Conservation (phyloP, 495 filamentous ascomycete genomes). For the Paragyromitra xinjiangensis region DNA sequence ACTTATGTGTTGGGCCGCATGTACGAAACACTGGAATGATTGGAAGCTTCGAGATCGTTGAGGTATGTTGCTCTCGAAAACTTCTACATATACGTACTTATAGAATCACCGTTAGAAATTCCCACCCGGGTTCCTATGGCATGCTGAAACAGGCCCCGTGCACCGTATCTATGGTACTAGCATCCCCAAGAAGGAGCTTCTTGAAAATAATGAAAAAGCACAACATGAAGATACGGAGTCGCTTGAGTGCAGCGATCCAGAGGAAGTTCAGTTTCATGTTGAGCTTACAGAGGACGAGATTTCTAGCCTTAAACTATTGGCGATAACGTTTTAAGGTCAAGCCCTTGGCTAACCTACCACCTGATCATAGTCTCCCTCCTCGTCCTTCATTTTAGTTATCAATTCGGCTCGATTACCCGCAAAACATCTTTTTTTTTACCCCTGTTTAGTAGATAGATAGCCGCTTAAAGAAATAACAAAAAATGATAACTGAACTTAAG, state of each 20-base stretch:
- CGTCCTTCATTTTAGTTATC: too few relatives aligned
- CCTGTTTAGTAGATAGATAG: too few relatives aligned
- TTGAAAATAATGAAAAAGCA: slow-evolving; percentile 87
- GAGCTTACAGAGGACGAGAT: too few relatives aligned
- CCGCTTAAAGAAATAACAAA: too few relatives aligned
- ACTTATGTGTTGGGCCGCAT: slow-evolving; percentile 80
- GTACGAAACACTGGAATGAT: slow-evolving; percentile 93
- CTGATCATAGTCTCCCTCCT: too few relatives aligned
- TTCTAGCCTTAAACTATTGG: too few relatives aligned
- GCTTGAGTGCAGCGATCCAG: neutral
- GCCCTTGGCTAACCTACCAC: too few relatives aligned
- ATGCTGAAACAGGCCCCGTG: slow-evolving; percentile 85
- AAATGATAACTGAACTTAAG: too few relatives aligned
- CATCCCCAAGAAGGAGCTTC: slow-evolving; percentile 91
- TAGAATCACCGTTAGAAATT: slow-evolving; percentile 69
- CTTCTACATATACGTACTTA: neutral
- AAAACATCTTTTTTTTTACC: too few relatives aligned
- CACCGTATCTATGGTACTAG: slow-evolving; percentile 94
- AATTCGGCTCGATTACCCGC: too few relatives aligned
- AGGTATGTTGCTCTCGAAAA: slow-evolving; percentile 60
- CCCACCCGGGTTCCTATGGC: slow-evolving; percentile 92
- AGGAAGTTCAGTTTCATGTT: neutral
- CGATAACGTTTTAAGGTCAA: too few relatives aligned
- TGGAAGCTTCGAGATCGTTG: slow-evolving; percentile 89
- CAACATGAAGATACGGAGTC: slow-evolving; percentile 56